phyloP scores from a whole-genome alignment of 805 yeast species.

The Candida koratica region DNA sequence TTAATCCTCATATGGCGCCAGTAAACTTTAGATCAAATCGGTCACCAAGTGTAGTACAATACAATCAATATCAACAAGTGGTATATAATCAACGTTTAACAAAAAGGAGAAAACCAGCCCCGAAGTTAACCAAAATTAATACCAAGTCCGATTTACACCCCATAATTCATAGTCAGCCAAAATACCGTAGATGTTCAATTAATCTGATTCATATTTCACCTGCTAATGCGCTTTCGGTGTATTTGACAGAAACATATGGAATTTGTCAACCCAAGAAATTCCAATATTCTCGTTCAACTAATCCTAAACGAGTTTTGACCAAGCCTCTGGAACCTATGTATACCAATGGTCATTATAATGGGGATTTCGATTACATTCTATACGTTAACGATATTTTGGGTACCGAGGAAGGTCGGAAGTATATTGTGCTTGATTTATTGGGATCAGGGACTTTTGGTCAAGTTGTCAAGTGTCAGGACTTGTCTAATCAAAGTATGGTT shows the following conservation, averaged over 20 bases:
- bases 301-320: constrained; percentile 88
- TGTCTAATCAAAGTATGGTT: constrained; percentile 75
- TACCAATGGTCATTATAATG: constrained; percentile 84
- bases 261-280: constrained; percentile 77
- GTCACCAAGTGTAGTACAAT: constrained; percentile 32
- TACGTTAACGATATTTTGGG: constrained; percentile 95
- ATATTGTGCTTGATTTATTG: constrained; percentile 80
- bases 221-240: constrained; percentile 69
- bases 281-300: constrained; percentile 75
- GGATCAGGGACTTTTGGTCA: constrained; percentile 99
- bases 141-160: constrained; percentile 58
- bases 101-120: constrained; percentile 35
- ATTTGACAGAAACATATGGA: constrained; percentile 73
- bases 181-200: constrained; percentile 65
- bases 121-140: constrained; percentile 43
- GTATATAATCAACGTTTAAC: constrained; percentile 22
- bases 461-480: constrained; percentile 88
- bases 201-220: constrained; percentile 71
- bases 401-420: constrained; percentile 75
- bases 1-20: constrained; percentile 1
- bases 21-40: constrained; percentile 14
- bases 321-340: constrained; percentile 82
- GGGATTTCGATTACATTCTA: constrained; percentile 82
- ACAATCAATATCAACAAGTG: constrained; percentile 31
- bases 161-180: constrained; percentile 54